phyloP scores from a whole-genome alignment of 2,329 filamentous ascomycete species.

The Neofusicoccum sp. region DNA sequence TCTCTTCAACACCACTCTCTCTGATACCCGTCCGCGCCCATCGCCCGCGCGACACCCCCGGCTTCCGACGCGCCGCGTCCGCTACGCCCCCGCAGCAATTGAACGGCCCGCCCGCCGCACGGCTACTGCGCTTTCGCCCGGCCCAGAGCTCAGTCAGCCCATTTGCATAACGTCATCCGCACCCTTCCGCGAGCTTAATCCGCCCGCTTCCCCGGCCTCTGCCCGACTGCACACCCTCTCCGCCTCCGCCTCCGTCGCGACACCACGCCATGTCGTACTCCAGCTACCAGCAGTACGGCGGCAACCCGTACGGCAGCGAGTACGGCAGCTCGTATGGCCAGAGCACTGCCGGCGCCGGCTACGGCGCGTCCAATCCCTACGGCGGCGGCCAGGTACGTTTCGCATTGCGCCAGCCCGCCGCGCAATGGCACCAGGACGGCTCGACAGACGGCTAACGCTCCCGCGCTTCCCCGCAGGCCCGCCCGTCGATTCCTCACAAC shows the following conservation, averaged over 20 bases:
- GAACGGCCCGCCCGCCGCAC: conserved; percentile 2
- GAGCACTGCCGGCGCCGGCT: conserved; percentile 15
- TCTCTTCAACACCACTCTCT: not conserved
- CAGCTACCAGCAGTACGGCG: conserved; percentile 48
- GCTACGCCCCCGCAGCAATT: not conserved
- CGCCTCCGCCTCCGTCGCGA: conserved; percentile 24
- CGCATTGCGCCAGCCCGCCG: not conserved
- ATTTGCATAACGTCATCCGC: conserved; percentile 17
- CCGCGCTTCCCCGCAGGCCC: conserved; percentile 22
- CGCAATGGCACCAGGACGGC: not conserved
- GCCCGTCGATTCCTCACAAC: conserved; percentile 33
- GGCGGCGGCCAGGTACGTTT: conserved; percentile 29
- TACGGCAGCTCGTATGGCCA: conserved; percentile 59
- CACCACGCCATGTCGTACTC: conserved; percentile 24
- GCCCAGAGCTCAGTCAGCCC: conserved; percentile 1
- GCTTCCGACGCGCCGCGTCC: not conserved
- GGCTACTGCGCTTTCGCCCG: not conserved
- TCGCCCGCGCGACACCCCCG: not conserved
- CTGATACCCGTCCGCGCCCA: not conserved
- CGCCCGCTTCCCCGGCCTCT: not conserved
- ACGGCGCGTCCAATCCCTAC: conserved; percentile 36
- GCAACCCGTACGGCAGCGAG: conserved; percentile 58
- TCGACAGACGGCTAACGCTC: conserved; percentile 24
- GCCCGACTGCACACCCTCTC: conserved; percentile 17
- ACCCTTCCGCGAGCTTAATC: conserved; percentile 10